Conservation (phyloP, 1,284 basidiomycete species). For the Ustilago shanxiensis region DNA sequence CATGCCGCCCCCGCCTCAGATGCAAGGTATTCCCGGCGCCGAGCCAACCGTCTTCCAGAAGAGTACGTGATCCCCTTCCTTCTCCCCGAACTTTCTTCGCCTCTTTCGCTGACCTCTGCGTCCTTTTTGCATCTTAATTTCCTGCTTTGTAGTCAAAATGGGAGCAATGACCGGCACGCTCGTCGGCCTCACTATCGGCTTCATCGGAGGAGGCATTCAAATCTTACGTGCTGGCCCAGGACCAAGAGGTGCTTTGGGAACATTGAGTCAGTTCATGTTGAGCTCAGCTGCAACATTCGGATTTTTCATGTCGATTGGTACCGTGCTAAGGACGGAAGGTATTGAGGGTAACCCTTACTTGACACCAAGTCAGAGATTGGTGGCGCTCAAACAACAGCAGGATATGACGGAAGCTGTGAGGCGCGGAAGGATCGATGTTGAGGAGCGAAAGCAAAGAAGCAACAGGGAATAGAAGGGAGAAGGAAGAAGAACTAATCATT, state of each 20-base stretch:
- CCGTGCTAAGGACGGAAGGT: slow-evolving; percentile 63
- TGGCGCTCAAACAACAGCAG: slow-evolving; percentile 37
- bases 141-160: slow-evolving; percentile 54
- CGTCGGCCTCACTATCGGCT: slow-evolving; percentile 66
- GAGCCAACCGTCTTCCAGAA: slow-evolving; percentile 56
- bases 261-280: slow-evolving; percentile 66
- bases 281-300: slow-evolving; percentile 67
- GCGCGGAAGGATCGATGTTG: slow-evolving; percentile 5
- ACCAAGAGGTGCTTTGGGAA: slow-evolving; percentile 60
- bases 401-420: slow-evolving; percentile 10
- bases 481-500: neutral
- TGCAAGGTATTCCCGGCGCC: slow-evolving; percentile 43
- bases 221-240: slow-evolving; percentile 66
- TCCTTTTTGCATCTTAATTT: neutral
- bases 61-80: slow-evolving; percentile 24
- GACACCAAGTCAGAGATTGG: slow-evolving; percentile 26
- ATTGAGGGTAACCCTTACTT: slow-evolving; percentile 37
- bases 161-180: slow-evolving; percentile 68
- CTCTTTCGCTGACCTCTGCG: neutral
- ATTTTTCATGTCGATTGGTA: slow-evolving; percentile 68
- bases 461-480: neutral
- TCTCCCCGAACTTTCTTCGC: neutral
- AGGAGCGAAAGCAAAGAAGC: slow-evolving; percentile 2
- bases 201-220: slow-evolving; percentile 67
- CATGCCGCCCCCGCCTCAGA: slow-evolving; percentile 52